phyloP scores from a whole-genome alignment of 768 basidiomycete species.

The Psilocybe cyanescens region DNA sequence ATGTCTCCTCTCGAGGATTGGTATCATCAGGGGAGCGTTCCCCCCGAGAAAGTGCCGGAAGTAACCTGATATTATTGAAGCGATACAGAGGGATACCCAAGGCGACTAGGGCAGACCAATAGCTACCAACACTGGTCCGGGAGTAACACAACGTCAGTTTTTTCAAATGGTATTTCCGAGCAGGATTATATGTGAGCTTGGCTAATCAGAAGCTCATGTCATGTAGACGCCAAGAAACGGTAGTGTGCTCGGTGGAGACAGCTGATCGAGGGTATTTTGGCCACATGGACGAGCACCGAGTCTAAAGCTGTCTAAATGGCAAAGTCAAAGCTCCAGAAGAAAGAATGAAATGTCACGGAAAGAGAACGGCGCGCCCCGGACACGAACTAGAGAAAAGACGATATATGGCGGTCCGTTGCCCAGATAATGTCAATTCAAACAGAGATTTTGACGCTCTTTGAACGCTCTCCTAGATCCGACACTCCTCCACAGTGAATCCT shows the following conservation, averaged over 20 bases:
- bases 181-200: not conserved
- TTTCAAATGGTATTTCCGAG: not conserved
- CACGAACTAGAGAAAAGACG: not conserved
- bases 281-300: not conserved
- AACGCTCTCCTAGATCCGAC: not conserved
- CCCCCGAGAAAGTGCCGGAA: not conserved
- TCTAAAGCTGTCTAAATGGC: too few relatives aligned
- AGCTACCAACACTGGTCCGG: too few relatives aligned
- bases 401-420: not conserved
- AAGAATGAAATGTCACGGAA: not conserved
- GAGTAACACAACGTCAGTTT: not conserved
- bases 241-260: not conserved
- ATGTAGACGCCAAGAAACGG: not conserved
- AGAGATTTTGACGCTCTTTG: not conserved
- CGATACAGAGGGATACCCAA: not conserved
- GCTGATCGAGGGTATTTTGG: not conserved
- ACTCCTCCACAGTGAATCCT: not conserved
- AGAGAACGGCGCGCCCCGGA: not conserved
- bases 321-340: too few relatives aligned
- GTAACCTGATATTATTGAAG: not conserved
- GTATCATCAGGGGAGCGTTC: not conserved
- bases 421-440: not conserved
- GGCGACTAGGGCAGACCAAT: not conserved
- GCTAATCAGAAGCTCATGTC: not conserved
- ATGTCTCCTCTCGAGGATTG: not conserved